A percentile compares a stretch with the other conserved stretches of the same genome.
Conservation (phyloP, 1,139 yeast genomes). For the Hansenula sp. region DNA sequence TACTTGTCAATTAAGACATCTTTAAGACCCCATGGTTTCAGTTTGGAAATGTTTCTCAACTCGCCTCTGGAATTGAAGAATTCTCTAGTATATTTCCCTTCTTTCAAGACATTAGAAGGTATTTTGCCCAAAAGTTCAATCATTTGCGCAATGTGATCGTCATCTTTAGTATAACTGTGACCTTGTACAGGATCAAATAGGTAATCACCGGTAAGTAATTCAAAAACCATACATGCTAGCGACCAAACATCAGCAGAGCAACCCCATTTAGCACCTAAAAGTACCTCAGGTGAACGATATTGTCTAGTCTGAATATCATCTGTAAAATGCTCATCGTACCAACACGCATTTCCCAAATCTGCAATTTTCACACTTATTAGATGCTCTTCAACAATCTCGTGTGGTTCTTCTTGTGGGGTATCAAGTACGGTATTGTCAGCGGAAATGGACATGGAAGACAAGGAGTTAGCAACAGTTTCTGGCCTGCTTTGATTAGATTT, state of each 20-base stretch:
- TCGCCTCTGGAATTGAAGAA: constrained; percentile 51
- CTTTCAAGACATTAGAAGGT: constrained; percentile 45
- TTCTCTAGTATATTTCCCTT: constrained; percentile 48
- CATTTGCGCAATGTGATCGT: constrained; percentile 73
- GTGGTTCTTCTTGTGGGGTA: neutral
- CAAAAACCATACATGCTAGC: constrained; percentile 66
- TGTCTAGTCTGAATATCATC: constrained; percentile 75
- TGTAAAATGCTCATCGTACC: constrained; percentile 62
- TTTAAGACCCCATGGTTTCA: constrained; percentile 63
- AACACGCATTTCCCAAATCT: constrained; percentile 75
- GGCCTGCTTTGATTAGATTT: constrained; percentile 7
- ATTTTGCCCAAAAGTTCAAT: constrained; percentile 60
- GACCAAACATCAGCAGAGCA: constrained; percentile 78
- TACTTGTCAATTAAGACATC: constrained; percentile 62
- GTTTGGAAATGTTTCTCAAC: constrained; percentile 52
- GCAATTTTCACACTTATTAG: constrained; percentile 58
- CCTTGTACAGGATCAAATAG: constrained; percentile 60
- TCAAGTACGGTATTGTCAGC: constrained; percentile 11
- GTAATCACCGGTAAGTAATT: constrained; percentile 71
- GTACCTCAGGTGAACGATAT: constrained; percentile 68
- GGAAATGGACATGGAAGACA: constrained; percentile 26
- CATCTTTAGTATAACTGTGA: constrained; percentile 56
- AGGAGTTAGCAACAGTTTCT: constrained; percentile 18
- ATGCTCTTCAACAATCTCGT: constrained; percentile 14
- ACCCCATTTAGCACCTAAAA: constrained; percentile 65